Evolutionary conservation across 192 early-diverging fungal species (phyloP).

Genomic region (Entrophospora sp.): DNA sequence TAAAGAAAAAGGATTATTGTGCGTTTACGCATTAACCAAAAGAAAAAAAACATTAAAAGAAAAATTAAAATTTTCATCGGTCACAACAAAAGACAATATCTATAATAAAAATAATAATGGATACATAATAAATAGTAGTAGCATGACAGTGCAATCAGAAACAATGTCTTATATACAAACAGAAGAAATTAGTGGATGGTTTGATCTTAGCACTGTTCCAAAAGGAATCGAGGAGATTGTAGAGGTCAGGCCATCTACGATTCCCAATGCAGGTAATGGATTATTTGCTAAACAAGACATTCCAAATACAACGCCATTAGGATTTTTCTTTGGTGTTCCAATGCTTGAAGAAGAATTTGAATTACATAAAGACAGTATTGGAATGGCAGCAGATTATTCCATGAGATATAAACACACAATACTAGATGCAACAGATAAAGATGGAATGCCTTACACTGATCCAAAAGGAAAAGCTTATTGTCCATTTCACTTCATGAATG

Average conservation of each 20-base stretch:
- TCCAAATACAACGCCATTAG: too few relatives aligned
- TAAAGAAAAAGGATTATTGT: too few relatives aligned
- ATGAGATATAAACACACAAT: slow-evolving; percentile 86
- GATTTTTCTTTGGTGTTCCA: too few relatives aligned
- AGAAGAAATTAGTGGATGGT: slow-evolving; percentile 30
- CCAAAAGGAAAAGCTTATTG: slow-evolving; percentile 54
- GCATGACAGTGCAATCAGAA: too few relatives aligned
- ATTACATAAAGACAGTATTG: slow-evolving; percentile 70
- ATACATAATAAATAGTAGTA: background rate
- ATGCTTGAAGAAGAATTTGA: slow-evolving; percentile 96
- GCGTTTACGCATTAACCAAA: too few relatives aligned
- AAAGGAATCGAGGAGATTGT: slow-evolving; percentile 51
- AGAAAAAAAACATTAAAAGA: too few relatives aligned
- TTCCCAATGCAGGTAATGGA: slow-evolving; percentile 64
- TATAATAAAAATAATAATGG: too few relatives aligned
- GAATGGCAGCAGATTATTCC: slow-evolving; percentile 74
- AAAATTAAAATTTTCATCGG: too few relatives aligned
- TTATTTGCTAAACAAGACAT: slow-evolving; percentile 66
- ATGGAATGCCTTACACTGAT: slow-evolving; percentile 67
- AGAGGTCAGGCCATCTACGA: slow-evolving; percentile 47
- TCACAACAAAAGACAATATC: too few relatives aligned
- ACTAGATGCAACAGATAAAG: slow-evolving; percentile 79
- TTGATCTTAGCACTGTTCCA: slow-evolving; percentile 48
- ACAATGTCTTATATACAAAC: too few relatives aligned
- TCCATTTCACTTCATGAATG: slow-evolving; percentile 91